Evolutionary conservation across 2,329 filamentous ascomycete genomes (phyloP).

Genomic region (Diaporthe destruens): DNA sequence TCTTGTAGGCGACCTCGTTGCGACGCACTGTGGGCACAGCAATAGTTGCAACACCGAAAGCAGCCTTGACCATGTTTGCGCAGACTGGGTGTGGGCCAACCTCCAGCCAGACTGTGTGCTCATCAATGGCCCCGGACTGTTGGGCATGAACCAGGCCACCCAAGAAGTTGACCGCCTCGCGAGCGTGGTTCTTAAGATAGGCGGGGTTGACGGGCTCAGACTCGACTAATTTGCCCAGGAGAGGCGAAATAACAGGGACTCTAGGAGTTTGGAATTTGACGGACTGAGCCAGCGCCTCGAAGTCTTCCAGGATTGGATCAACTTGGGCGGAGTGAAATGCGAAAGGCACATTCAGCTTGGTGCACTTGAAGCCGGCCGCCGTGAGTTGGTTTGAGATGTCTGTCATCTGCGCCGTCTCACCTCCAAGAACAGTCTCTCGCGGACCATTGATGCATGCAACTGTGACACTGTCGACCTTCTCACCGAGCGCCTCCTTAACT

Average conservation of each 20-base stretch:
- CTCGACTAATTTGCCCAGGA: slow-evolving; percentile 72
- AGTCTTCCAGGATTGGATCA: slow-evolving; percentile 68
- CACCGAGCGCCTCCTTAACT: slow-evolving; percentile 65
- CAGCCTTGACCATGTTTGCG: slow-evolving; percentile 75
- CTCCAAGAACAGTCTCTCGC: slow-evolving; percentile 78
- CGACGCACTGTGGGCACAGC: slow-evolving; percentile 73
- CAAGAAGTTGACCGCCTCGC: slow-evolving; percentile 78
- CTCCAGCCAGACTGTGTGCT: slow-evolving; percentile 78
- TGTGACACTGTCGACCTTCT: slow-evolving; percentile 56
- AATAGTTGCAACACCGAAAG: slow-evolving; percentile 65
- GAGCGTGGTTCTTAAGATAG: slow-evolving; percentile 75
- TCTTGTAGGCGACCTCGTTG: slow-evolving; percentile 74
- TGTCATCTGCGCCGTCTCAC: slow-evolving; percentile 56
- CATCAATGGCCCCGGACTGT: slow-evolving; percentile 69
- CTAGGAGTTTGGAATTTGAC: slow-evolving; percentile 59
- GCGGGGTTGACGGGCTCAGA: slow-evolving; percentile 67
- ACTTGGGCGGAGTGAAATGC: slow-evolving; percentile 68
- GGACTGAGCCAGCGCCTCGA: slow-evolving; percentile 60
- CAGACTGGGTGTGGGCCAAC: slow-evolving; percentile 81
- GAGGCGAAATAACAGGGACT: slow-evolving; percentile 76
- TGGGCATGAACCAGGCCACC: slow-evolving; percentile 71
- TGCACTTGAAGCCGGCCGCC: slow-evolving; percentile 56
- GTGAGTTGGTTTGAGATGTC: slow-evolving; percentile 56
- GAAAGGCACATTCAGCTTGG: slow-evolving; percentile 63
- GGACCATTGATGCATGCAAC: slow-evolving; percentile 82